These are phyloP conservation scores for Citrus inodora DNA, from an alignment of 345 rosid genomes.

Conservation along the genomic window DNA sequence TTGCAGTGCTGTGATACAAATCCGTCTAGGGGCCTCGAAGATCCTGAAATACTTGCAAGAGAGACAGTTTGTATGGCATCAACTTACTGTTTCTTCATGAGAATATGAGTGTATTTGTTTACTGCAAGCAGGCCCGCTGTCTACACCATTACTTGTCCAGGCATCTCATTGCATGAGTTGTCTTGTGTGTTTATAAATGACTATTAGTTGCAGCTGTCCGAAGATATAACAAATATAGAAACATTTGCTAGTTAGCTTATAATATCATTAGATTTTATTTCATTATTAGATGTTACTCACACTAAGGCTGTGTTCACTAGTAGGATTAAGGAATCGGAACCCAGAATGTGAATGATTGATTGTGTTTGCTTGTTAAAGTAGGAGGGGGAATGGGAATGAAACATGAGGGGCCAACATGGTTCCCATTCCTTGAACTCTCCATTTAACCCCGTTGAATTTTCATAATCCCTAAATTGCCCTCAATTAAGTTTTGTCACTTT, in stretches of 20 bases:
- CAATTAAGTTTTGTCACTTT: no score
- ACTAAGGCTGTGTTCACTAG: neutral
- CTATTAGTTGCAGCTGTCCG: neutral
- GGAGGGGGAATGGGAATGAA: no score
- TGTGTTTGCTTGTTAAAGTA: no score
- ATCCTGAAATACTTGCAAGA: conserved; percentile 91
- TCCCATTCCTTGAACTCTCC: no score
- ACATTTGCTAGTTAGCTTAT: neutral
- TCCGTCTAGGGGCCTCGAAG: conserved; percentile 78
- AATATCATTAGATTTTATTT: neutral
- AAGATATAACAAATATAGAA: neutral
- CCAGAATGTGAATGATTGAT: no score
- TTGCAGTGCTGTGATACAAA: conserved; percentile 82
- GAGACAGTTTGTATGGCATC: conserved; percentile 87
- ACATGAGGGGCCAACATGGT: no score
- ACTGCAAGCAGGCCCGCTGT: neutral
- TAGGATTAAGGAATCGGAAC: no score
- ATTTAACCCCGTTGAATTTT: no score
- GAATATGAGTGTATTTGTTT: neutral
- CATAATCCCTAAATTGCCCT: no score
- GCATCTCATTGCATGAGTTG: neutral
- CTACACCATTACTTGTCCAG: neutral
- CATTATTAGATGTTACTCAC: neutral
- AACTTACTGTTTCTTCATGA: conserved; percentile 2
- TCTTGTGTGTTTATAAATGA: neutral